Evolutionary conservation across 2,329 filamentous ascomycete genomes (phyloP).

Genomic region (Amylocarpus encephaloides): DNA sequence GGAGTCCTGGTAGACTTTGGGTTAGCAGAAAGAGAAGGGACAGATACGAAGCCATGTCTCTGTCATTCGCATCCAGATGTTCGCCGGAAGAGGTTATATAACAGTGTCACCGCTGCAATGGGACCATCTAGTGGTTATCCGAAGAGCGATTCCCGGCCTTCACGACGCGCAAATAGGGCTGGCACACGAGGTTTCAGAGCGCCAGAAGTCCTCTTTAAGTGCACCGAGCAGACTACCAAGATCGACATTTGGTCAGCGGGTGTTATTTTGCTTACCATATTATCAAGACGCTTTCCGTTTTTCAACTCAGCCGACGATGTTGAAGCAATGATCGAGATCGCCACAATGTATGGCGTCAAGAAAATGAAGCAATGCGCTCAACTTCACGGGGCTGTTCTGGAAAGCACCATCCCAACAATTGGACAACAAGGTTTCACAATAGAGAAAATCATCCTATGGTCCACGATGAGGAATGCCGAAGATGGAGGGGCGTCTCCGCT

Average conservation of each 20-base stretch:
- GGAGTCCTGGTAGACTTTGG: slow-evolving; percentile 98
- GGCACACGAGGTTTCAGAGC: slow-evolving; percentile 94
- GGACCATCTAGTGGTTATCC: slow-evolving; percentile 65
- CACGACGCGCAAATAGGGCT: slow-evolving; percentile 85
- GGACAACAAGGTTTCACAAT: slow-evolving; percentile 78
- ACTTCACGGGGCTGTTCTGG: slow-evolving; percentile 84
- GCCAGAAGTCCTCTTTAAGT: slow-evolving; percentile 94
- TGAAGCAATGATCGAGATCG: slow-evolving; percentile 95
- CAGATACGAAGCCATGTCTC: slow-evolving; percentile 72
- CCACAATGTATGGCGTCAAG: slow-evolving; percentile 82
- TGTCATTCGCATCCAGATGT: slow-evolving; percentile 62
- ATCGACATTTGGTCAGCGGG: slow-evolving; percentile 97
- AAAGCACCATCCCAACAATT: slow-evolving; percentile 88
- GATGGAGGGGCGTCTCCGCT: slow-evolving; percentile 47
- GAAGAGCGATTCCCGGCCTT: slow-evolving; percentile 81
- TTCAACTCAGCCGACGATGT: slow-evolving; percentile 99
- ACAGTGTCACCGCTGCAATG: slow-evolving; percentile 51
- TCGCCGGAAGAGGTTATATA: slow-evolving; percentile 53
- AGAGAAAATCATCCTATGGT: slow-evolving; percentile 94
- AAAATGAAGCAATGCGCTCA: slow-evolving; percentile 79
- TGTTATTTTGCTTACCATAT: slow-evolving; percentile 92
- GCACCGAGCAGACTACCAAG: slow-evolving; percentile 85
- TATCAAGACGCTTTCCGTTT: slow-evolving; percentile 90
- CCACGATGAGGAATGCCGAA: slow-evolving; percentile 67
- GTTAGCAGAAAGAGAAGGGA: slow-evolving; percentile 79